Evolutionary conservation across 345 rosid species (phyloP), one percentile per base, ranked within the genome.

Genomic region (Gossypium stocksii): DNA sequence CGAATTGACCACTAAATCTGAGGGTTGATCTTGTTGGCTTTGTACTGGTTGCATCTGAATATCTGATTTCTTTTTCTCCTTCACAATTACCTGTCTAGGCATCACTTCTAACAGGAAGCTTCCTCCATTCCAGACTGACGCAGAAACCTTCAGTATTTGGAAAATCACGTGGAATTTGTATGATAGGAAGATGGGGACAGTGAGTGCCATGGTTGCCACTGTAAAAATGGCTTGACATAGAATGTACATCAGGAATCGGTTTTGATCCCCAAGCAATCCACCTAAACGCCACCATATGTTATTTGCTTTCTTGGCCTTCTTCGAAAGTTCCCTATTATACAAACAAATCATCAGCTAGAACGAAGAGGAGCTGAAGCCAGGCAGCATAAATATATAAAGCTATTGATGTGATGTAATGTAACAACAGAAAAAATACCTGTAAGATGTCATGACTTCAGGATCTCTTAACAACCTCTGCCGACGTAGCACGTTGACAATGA

Each of bases 401-500:
- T 44, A 20, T 44, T 19, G 51, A 51, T 48, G 20, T 23, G 25
- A 0, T 13, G 17, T 43, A 52, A 11, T 25, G 43, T 9, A 1
- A 11, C 11, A 52, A 70, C 20, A 77, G 13, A 44, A 25, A 19
- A 19, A 6, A 19, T 13, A 92, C 98, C 98, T 89, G 85, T 92
- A 94, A 14, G 98, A 94, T 71, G 98, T 94, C 98, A 94, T 94
- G 71, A 94, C 98, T 87, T 94, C 98, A 70, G 98, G 98, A 82
- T 94, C 98, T 83, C 94, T 87, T 25, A 94, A 76, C 69, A 94
- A 82, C 83, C 98, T 86, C 80, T 94, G 98, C 45, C 93, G 84
- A 53, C 97, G 97, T 1, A 94, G 82, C 80, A 94, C 98, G 81
- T 94, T 81, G 80, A 94, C 98, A 48, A 94, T 89, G 69, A 94